Evolutionary conservation across 768 basidiomycete genomes (phyloP).

Genomic region (Mrakia hoshinonis): DNA sequence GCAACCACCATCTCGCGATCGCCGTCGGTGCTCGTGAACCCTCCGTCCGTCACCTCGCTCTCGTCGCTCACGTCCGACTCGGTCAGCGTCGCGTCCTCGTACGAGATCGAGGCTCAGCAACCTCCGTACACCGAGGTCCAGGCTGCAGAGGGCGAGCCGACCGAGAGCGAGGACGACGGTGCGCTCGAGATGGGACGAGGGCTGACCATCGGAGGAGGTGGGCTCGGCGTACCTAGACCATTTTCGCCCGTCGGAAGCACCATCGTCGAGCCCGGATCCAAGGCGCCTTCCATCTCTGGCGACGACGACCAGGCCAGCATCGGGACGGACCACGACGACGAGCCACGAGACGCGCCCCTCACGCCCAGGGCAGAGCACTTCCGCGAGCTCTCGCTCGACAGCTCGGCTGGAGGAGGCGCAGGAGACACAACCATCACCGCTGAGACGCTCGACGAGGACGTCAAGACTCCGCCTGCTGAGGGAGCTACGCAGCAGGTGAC

Average conservation of each 20-base stretch:
- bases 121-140: slow-evolving; percentile 14
- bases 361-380: slow-evolving; percentile 12
- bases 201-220: not conserved
- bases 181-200: not conserved
- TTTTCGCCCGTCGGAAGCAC: not conserved
- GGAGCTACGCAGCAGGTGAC: not conserved
- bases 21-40: not conserved
- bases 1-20: not conserved
- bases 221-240: not conserved
- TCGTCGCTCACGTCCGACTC: not conserved
- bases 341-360: slow-evolving; percentile 4
- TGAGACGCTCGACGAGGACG: not conserved
- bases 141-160: not conserved
- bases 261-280: not conserved
- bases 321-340: slow-evolving; percentile 6
- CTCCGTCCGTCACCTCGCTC: not conserved
- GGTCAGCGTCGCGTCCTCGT: slow-evolving; percentile 8
- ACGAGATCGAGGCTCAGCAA: slow-evolving; percentile 12
- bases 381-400: not conserved
- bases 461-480: not conserved
- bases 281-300: not conserved
- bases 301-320: not conserved
- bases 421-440: not conserved
- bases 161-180: not conserved
- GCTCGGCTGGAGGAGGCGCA: not conserved